Base-by-base conservation (phyloP, 176 grass and related monocot species). In the Oryza australiensis region DNA sequence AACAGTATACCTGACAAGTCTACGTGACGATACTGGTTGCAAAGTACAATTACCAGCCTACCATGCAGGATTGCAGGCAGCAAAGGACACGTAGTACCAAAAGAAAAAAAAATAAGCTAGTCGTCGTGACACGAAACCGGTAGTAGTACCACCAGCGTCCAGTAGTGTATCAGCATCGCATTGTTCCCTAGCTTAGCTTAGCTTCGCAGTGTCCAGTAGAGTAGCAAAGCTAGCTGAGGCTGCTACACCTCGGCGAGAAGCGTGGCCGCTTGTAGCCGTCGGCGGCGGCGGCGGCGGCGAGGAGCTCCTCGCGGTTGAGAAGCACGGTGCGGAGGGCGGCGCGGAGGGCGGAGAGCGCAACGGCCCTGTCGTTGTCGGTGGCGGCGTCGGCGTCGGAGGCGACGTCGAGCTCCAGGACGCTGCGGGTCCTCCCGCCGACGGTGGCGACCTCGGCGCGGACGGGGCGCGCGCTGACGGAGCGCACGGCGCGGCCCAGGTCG, bases 391-490 rank as follows among this genome's bases (percentile, higher is more conserved):
- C 68, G 43, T n/a, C 11, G 73, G 0, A 5, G 49, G 16, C 16
- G 49, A 88, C 69, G 79, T 98, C 96, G 12, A 98, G 78, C 82
- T 93, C 88, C 27, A 99, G 49, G 77, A 95, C 79, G 70, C 91
- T 87, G 24, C 88, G 88, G 0, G 87, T 95, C 26, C 96, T 80
- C 0, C 96, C 96, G 5, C 87, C 93, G 22, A 99, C 83, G 42
- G 96, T 95, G 38, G 93, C 89, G 46, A 94, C 78, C 96, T 99
- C 96, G 0, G 89, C 91, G 32, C 93, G 89, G 13, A 99, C 87
- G 53, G 96, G 87, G n/a, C 42, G 75, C 51, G 96, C 93, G 42
- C 93, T 20, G n/a, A 86, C 91, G 22, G 91, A 90, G n/a, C 93
- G 79, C 23, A 93, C 87, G 75, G 96, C 91, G 40, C 91, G 89